Conservation (phyloP, 83 land plant species). For the Diphasiastrum complanatum region DNA sequence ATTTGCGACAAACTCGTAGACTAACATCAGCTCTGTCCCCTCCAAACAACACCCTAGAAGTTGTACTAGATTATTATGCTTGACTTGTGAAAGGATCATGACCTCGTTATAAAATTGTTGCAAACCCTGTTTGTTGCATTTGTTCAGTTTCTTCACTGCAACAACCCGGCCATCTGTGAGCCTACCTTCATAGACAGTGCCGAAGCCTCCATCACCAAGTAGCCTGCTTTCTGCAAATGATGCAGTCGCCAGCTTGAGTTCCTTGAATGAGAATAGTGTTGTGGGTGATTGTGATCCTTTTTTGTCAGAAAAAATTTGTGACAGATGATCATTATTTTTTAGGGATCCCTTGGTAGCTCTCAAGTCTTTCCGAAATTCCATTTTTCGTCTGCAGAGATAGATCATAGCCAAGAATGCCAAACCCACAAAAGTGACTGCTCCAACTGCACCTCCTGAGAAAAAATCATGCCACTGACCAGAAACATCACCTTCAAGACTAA, state of each 20-base stretch:
- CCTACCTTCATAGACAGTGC: slow-evolving; percentile 30
- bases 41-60: slow-evolving; percentile 38
- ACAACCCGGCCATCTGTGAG: slow-evolving; percentile 26
- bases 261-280: slow-evolving; percentile 29
- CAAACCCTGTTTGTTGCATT: slow-evolving; percentile 19
- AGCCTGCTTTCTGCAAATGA: slow-evolving; percentile 17
- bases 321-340: no score
- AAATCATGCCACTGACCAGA: no score
- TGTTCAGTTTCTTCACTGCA: slow-evolving; percentile 34
- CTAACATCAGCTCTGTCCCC: slow-evolving; percentile 19
- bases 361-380: no score
- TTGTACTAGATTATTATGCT: slow-evolving; percentile 27
- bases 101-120: slow-evolving; percentile 30
- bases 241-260: slow-evolving; percentile 29
- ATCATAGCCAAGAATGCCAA: no score
- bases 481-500: no score
- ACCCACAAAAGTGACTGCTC: no score
- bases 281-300: no score
- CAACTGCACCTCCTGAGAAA: no score
- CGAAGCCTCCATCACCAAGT: slow-evolving; percentile 35
- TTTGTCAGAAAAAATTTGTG: no score
- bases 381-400: no score
- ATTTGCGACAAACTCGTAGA: slow-evolving; percentile 35
- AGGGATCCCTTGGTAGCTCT: no score
- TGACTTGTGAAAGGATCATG: slow-evolving; percentile 30